Evolutionary conservation across 2,329 filamentous ascomycete genomes (phyloP), one percentile per base, ranked within the genome.

Genomic region (Gaeumannomyces sp.): DNA sequence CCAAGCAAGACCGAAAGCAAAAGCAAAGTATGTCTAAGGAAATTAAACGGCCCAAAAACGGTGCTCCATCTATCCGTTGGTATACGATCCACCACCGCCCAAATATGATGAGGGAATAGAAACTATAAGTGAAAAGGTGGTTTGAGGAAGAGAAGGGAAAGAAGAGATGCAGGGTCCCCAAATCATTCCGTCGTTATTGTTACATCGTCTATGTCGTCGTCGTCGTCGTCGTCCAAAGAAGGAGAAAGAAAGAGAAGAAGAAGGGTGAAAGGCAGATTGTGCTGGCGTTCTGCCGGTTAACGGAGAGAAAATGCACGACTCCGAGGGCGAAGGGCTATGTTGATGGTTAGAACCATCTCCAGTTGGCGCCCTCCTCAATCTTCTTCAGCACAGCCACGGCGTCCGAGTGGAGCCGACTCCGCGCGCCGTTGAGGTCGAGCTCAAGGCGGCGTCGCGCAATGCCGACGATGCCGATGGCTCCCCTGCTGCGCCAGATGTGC

Each of bases 371-470:
- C 67, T 81, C 78, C 68, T 84, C 81, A 63, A 87, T 71, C 69
- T 79, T 82, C 69, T 75, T 78, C 68, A 88, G 69, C 63, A 85
- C 83, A 2, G 78, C 74, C 4, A 84, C 76, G 8, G 83, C 82
- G 69, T 87, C 84, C 29, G 81, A 77, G 59, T 83, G 81, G 62
- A 85, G 70, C 60, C 80, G 56, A 27, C n/a, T 78, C 68, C 78
- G 76, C 27, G 77, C 76, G 7, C 81, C 83, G 4, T 80, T 72
- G 53, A 80, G 82, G 63, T 86, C 84, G 58, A 71, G 71, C 69
- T 83, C 80, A 58, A 87, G 73, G 58, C 78, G 73, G 45, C 77
- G 74, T 22, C 77, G 76, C 8, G 80, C 81, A 66, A 85, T 75
- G 16, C 78, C 75, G n/a, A 86, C 77, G 4, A 85, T 77, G 6